Evolutionary conservation across 108 stramenopile genomes (phyloP), one percentile per base, ranked within the genome.

Genomic region (Cyclotella kingstonii): DNA sequence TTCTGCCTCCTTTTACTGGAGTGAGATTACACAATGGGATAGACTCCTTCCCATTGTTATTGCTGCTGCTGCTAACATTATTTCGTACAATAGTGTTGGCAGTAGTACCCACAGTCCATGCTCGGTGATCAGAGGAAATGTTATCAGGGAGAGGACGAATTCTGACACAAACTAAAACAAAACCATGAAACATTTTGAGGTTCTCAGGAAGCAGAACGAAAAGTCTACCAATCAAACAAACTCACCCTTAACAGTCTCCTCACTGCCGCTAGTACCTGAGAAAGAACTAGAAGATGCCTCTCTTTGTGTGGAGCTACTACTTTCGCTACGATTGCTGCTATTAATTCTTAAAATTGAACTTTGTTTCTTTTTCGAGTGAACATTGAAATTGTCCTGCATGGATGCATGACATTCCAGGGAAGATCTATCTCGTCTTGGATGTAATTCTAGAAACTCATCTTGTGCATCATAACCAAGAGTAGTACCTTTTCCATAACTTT

Each of bases 171-270:
- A 60, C 58, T 60, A 17, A 15, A 27, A 26, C 5, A 27, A 15
- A 11, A 15, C 11, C 5, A 1, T 4, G 1, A 51, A 27, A 40
- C 34, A n/a, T 10, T 25, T 28, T 5, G 2, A 11, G 6, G 22
- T 27, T 2, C 19, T 27, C 35, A 53, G 9, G 36, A 7, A 36
- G 7, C 9, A 9, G 7, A 11, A 36, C 36, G 36, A 9, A 9
- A 36, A 11, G 9, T 11, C 7, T 36, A 9, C 36, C 36, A 11
- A 9, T 36, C 36, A 11, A 11, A 36, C 36, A 36, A 9, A 7
- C 55, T 56, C 22, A 56, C 55, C 55, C 28, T 41, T 56, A 0
- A 56, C 55, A 22, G 55, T 39, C 27, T 56, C 55, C 40, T 56
- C 55, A 23, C 27, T 56, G 12, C 41, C 55, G 5, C 5, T 2